phyloP scores from a whole-genome alignment of 352 stramenopile genomes.

The Globisporangium perplexum region DNA sequence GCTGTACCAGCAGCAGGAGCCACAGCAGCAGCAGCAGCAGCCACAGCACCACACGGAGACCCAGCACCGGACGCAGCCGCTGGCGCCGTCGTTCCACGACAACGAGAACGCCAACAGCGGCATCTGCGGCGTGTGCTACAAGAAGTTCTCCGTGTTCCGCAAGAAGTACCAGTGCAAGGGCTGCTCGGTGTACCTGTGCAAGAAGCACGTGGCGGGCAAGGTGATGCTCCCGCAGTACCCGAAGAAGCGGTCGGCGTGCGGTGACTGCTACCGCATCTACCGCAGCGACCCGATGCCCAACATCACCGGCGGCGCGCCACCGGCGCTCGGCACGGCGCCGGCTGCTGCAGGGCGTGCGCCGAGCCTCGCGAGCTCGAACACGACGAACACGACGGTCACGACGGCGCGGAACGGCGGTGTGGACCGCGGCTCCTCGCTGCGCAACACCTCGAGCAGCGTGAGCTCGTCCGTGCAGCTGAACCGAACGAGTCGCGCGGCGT shows the following conservation, averaged over 20 bases:
- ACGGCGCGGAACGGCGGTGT: constrained; percentile 1
- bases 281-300: constrained; percentile 45
- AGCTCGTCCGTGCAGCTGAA: constrained; percentile 7
- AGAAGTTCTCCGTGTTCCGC: constrained; percentile 83
- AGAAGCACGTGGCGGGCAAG: constrained; percentile 77
- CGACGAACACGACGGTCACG: constrained; percentile 7
- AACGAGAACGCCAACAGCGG: constrained; percentile 45
- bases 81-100: constrained; percentile 33
- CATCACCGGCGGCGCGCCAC: constrained; percentile 8
- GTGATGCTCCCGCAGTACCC: constrained; percentile 44
- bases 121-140: constrained; percentile 78
- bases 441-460: constrained; percentile 10
- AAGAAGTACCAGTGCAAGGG: constrained; percentile 85
- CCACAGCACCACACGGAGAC: constrained; percentile 16
- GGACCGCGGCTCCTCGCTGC: constrained; percentile 10
- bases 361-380: constrained; percentile 12
- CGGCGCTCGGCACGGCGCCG: constrained; percentile 8
- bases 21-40: constrained; percentile 1
- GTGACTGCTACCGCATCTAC: constrained; percentile 69
- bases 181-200: constrained; percentile 72
- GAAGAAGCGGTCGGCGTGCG: constrained; percentile 73
- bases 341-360: constrained; percentile 14
- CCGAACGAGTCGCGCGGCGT: constrained; percentile 33
- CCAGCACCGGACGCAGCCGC: constrained; percentile 6
- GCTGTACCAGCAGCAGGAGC: constrained; percentile 14